Conservation (phyloP, 306 rosid species). For the Fragaria ananassa region DNA sequence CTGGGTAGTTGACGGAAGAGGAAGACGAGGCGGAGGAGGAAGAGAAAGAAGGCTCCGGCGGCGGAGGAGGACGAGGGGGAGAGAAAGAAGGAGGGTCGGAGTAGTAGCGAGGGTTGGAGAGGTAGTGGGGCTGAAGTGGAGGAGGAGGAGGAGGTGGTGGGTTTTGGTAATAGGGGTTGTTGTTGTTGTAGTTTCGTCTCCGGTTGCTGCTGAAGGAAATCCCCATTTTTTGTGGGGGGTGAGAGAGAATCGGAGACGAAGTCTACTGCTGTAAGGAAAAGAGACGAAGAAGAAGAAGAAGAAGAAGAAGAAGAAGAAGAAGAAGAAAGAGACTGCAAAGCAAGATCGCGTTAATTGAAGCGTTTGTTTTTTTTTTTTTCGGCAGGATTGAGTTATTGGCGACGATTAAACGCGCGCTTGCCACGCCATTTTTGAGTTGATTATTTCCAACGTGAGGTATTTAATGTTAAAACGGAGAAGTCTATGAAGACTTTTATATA, state of each 20-base stretch:
- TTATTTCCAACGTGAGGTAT: neutral
- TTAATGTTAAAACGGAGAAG: too few relatives aligned
- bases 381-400: neutral
- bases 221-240: slow-evolving; percentile 48
- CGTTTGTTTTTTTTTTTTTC: too few relatives aligned
- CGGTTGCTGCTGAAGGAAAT: slow-evolving; percentile 62
- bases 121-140: slow-evolving; percentile 28
- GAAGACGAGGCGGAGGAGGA: neutral
- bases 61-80: neutral
- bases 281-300: neutral
- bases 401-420: neutral
- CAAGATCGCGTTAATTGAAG: neutral
- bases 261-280: neutral
- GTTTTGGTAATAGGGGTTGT: slow-evolving; percentile 33
- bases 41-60: neutral
- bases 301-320: too few relatives aligned
- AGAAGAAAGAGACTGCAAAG: neutral
- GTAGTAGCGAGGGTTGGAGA: slow-evolving; percentile 18
- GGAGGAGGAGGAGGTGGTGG: slow-evolving; percentile 32
- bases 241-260: neutral
- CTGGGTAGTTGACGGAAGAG: slow-evolving; percentile 1
- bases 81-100: slow-evolving; percentile 14
- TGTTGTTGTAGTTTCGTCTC: slow-evolving; percentile 47
- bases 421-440: neutral
- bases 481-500: too few relatives aligned